Conservation (phyloP, 495 filamentous ascomycete species). For the Wilcoxina mikolae region DNA sequence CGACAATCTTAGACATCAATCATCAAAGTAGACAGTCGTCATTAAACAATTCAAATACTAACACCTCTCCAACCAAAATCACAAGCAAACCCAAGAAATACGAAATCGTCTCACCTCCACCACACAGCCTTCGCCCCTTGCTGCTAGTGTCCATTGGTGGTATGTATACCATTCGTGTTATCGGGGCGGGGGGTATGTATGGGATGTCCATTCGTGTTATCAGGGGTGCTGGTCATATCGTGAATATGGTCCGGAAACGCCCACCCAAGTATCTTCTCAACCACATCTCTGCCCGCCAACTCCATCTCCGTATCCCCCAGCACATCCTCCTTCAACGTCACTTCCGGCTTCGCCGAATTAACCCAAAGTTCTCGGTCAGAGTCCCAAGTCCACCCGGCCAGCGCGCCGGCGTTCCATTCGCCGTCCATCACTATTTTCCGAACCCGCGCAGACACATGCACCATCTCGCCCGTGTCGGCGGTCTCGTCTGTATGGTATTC, state of each 20-base stretch:
- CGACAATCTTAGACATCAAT: too few relatives aligned
- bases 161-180: too few relatives aligned
- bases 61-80: too few relatives aligned
- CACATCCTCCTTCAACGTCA: slow-evolving; percentile 13
- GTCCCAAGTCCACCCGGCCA: slow-evolving; percentile 18
- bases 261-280: slow-evolving; percentile 15
- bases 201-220: too few relatives aligned
- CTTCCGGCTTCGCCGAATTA: neutral
- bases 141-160: too few relatives aligned
- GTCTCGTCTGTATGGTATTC: neutral
- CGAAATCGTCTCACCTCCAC: too few relatives aligned
- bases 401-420: slow-evolving; percentile 11
- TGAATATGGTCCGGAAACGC: slow-evolving; percentile 2
- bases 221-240: too few relatives aligned
- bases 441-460: slow-evolving; percentile 15
- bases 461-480: slow-evolving; percentile 13
- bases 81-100: too few relatives aligned
- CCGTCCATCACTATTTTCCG: slow-evolving; percentile 7
- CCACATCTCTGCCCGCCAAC: slow-evolving; percentile 13
- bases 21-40: too few relatives aligned
- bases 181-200: too few relatives aligned
- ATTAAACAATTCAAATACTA: too few relatives aligned
- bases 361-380: slow-evolving; percentile 9
- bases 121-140: too few relatives aligned
- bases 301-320: slow-evolving; percentile 16